Conservation (phyloP, 2,329 filamentous ascomycete species). For the Claviceps quebecensis region DNA sequence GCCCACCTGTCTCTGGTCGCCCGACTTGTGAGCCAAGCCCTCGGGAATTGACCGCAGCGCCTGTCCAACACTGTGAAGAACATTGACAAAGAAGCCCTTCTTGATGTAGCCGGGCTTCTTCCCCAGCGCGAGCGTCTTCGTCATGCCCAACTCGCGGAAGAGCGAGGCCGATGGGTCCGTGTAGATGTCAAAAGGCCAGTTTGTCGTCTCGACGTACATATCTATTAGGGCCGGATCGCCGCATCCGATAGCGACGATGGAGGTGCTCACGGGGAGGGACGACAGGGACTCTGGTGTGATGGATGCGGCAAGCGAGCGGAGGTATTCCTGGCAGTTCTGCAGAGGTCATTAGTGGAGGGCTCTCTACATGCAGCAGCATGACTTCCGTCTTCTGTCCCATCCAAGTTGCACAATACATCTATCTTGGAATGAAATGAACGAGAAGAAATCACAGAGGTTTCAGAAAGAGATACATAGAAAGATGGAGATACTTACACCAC, state of each 20-base stretch:
- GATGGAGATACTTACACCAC: constrained; percentile 43
- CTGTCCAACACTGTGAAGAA: constrained; percentile 41
- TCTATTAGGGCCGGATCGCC: constrained; percentile 55
- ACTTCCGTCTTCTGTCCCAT: too few species aligned
- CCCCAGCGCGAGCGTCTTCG: constrained; percentile 47
- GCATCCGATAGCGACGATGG: constrained; percentile 58
- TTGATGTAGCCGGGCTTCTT: constrained; percentile 49
- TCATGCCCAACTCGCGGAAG: constrained; percentile 56
- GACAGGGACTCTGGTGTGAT: constrained; percentile 39
- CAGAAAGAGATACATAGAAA: too few species aligned
- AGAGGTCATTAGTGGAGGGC: neutral
- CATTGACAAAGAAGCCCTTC: constrained; percentile 35
- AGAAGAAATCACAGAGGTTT: too few species aligned
- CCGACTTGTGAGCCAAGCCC: constrained; percentile 47
- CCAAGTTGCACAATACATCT: too few species aligned
- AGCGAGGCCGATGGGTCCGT: constrained; percentile 56
- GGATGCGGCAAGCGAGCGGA: constrained; percentile 45
- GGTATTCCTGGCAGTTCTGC: constrained; percentile 64
- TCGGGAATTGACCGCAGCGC: constrained; percentile 41
- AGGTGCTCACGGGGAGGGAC: constrained; percentile 40
- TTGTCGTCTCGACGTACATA: constrained; percentile 47
- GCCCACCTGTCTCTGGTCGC: constrained; percentile 55
- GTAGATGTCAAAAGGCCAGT: constrained; percentile 61
- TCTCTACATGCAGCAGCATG: too few species aligned
- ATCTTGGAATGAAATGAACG: too few species aligned